These are phyloP conservation scores for Dalbergia oliveri DNA, from an alignment of 306 rosid genomes.

Conservation along the genomic window DNA sequence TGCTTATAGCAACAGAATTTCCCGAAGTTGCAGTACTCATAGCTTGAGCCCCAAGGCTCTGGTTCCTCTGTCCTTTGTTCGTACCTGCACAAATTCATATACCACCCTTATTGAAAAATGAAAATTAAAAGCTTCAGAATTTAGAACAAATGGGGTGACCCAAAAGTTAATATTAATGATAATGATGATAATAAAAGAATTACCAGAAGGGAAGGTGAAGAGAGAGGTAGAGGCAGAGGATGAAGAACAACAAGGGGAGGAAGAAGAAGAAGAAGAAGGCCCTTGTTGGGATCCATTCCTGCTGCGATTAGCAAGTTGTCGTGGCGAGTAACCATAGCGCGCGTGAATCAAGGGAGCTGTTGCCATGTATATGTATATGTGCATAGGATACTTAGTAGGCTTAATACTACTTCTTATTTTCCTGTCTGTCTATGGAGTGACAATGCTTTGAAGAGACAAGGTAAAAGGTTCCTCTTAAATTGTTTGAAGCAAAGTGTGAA, in stretches of 20 bases:
- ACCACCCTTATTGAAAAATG: constrained; percentile 9
- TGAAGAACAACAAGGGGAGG: constrained; percentile 41
- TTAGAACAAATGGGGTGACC: constrained; percentile 2
- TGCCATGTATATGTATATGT: constrained; percentile 28
- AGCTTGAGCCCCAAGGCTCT: constrained; percentile 59
- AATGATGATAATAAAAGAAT: neutral
- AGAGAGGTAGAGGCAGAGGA: constrained; percentile 11
- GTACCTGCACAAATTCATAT: constrained; percentile 55
- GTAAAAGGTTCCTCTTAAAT: neutral
- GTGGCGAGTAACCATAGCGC: constrained; percentile 25
- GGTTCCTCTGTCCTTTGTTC: constrained; percentile 55
- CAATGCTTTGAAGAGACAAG: neutral
- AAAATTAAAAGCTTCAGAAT: constrained; percentile 14
- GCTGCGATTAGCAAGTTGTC: constrained; percentile 9
- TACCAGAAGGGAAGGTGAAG: constrained; percentile 43
- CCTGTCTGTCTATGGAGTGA: neutral
- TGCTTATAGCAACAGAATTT: constrained; percentile 46
- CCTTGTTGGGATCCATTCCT: constrained; percentile 18
- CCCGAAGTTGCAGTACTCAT: constrained; percentile 67
- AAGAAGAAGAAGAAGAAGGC: constrained; percentile 25
- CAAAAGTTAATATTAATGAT: neutral
- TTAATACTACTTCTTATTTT: neutral
- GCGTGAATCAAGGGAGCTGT: constrained; percentile 29
- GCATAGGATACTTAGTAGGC: no score
- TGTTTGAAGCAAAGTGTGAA: neutral